phyloP scores from a whole-genome alignment of 257 asterid species.

The Przewalskia tangutica region DNA sequence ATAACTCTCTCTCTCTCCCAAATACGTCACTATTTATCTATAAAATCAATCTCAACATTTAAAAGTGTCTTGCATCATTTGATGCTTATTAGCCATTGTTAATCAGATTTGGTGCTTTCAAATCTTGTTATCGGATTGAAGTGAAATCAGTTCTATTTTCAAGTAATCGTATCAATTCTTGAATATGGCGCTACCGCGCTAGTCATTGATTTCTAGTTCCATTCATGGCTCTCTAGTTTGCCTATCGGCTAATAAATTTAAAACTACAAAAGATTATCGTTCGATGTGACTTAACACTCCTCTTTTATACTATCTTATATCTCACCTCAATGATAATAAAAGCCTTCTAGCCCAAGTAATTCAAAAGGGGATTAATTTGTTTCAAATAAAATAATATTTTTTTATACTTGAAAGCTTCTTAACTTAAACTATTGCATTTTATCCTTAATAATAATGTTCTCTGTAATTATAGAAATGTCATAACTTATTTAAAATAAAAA shows the following conservation, averaged over 20 bases:
- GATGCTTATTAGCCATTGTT: not conserved
- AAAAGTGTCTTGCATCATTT: not conserved
- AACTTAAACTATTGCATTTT: not conserved
- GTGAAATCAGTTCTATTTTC: not conserved
- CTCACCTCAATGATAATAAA: not conserved
- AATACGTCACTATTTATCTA: too few relatives aligned
- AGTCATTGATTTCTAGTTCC: not conserved
- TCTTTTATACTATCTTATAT: too few relatives aligned
- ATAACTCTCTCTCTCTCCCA: too few relatives aligned
- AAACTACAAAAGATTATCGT: not conserved
- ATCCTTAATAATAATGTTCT: not conserved
- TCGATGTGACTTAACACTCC: fast-evolving
- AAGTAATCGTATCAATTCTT: not conserved
- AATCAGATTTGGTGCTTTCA: not conserved
- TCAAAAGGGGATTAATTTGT: not conserved
- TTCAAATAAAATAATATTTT: not conserved
- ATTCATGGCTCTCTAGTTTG: not conserved
- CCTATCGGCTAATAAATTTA: not conserved
- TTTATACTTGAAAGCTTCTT: not conserved
- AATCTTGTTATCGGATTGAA: not conserved
- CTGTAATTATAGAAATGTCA: not conserved
- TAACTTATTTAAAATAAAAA: not conserved
- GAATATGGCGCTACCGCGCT: not conserved
- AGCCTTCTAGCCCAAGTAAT: not conserved
- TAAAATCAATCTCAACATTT: too few relatives aligned